Base-by-base conservation (phyloP, 73 alveolate species). In the Paramecium caudatum region DNA sequence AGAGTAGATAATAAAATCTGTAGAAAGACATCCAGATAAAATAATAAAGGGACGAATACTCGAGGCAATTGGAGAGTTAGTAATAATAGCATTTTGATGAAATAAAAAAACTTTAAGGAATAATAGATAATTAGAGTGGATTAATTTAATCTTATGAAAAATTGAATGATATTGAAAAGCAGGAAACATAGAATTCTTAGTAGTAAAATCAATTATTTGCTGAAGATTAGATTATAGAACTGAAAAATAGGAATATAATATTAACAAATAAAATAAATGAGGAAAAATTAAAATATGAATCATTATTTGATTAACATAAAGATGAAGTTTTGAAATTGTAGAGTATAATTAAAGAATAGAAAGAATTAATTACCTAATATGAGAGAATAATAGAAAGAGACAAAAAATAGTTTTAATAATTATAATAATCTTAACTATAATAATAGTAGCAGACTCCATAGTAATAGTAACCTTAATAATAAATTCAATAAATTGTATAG, bases 311-410 rank as follows among this genome's bases (percentile, higher is more conserved):
- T 10, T 68, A 68, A 68, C 50, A 34, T 68, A 68, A 39, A 41
- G 88, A 74, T 74, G 88, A 43, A 16, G 68, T 39, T 2, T 41
- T 32, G 43, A 74, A 74, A 74, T 13, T 39, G n/a, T 5, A 74
- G 32, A 17, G 69, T 45, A 47, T 74, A 1, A 74, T 74, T 5
- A 45, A 36, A 10, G 88, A 74, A 27, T 74, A 74, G n/a, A 74
- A 45, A 43, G 88, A 74, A 1, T 74, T 74, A 45, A 36, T 74
- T 8, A 19, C 15, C 19, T 25, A 74, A 74, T 74, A 74, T 17
- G 88, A 74, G 15, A 74, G 88, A 19, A 74, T 74, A 9, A 74
- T 41, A 8, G 88, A 74, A n/a, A 74, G 65, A 74, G 88, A 74
- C 43, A 41, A 43, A 45, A 43, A 74, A 41, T 23, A 74, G 12